Evolutionary conservation across 1,284 basidiomycete species (phyloP), one percentile per base, ranked within the genome.

Genomic region (Microbotryum lychnidis-dioicae): DNA sequence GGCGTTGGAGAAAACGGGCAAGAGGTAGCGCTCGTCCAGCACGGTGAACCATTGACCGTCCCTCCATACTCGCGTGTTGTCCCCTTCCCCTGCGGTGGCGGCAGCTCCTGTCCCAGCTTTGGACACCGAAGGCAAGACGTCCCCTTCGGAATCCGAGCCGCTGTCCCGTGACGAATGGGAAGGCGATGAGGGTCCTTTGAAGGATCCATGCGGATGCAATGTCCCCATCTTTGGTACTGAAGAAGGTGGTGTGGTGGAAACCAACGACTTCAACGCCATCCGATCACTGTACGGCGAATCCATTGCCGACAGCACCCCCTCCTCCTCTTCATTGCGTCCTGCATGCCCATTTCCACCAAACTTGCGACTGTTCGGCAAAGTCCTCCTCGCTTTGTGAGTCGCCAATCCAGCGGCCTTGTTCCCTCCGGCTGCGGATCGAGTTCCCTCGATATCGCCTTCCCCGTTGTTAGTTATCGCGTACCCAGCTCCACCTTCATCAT

Each of bases 1-100:
- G 33, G 76, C 66, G 74, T 97, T 97, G 61, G 89, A 91, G 78
- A 98, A 98, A 4, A 71, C 70, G 20, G 94, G 96, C 4, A 97
- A 76, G 20, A 98, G 80, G 75, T 97, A 98, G 63, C 91, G 82
- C 76, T 98, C 91, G 76, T 98, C 94, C 51, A 98, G 79, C 37
- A 86, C 82, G 69, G 92, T 92, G 83, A 98, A 98, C 93, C 94
- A 97, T 75, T 92, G 89, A 7, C 81, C 81, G 64, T 83, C 80
- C 21, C 79, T 74, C 76, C 79, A 79, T 16, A 80, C 75, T 73
- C 61, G 63, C 58, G 75, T 77, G 31, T 57, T 31, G 46, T 61
- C 55, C 33, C 56, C 50, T 44, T 54, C 56, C 50, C 54, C 51
- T 9, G 16, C 50, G 20, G 50, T 54, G 12, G 23, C 53, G 42